Conservation (phyloP, 306 rosid genomes). For the Corylus americana region DNA sequence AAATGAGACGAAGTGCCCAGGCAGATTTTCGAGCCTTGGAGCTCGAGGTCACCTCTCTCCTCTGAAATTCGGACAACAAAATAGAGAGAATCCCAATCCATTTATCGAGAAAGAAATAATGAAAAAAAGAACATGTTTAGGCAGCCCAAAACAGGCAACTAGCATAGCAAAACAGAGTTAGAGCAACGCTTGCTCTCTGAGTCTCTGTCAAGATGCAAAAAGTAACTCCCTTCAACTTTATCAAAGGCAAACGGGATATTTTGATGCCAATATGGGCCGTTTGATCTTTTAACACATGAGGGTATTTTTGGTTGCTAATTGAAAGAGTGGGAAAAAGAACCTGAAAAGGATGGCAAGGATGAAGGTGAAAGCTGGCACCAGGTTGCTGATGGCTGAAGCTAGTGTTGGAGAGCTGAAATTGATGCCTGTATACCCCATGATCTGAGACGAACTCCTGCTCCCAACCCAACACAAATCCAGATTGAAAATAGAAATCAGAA, state of each 20-base stretch:
- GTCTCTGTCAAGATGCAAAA: background rate
- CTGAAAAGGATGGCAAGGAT: conserved; percentile 86
- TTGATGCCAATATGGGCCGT: background rate
- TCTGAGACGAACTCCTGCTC: conserved; percentile 76
- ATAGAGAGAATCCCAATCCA: too few relatives aligned
- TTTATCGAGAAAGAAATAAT: too few relatives aligned
- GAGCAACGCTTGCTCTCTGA: background rate
- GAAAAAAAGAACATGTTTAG: background rate
- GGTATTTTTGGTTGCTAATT: background rate
- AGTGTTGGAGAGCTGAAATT: conserved; percentile 86
- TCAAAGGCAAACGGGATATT: background rate
- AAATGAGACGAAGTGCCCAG: too few relatives aligned
- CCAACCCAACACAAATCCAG: background rate
- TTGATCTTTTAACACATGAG: background rate
- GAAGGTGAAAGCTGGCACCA: conserved; percentile 97
- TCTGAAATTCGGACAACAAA: too few relatives aligned
- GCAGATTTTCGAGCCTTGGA: too few relatives aligned
- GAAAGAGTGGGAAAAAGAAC: conserved; percentile 31
- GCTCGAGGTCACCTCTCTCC: too few relatives aligned
- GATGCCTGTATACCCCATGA: conserved; percentile 91
- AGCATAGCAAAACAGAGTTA: background rate
- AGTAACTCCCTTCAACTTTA: background rate
- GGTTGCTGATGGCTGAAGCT: conserved; percentile 87
- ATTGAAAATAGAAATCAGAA: background rate
- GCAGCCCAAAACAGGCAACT: background rate